These are phyloP conservation scores for Stagonosporopsis vannaccii DNA, from an alignment of 2,329 filamentous ascomycete species.

Conservation along the genomic window DNA sequence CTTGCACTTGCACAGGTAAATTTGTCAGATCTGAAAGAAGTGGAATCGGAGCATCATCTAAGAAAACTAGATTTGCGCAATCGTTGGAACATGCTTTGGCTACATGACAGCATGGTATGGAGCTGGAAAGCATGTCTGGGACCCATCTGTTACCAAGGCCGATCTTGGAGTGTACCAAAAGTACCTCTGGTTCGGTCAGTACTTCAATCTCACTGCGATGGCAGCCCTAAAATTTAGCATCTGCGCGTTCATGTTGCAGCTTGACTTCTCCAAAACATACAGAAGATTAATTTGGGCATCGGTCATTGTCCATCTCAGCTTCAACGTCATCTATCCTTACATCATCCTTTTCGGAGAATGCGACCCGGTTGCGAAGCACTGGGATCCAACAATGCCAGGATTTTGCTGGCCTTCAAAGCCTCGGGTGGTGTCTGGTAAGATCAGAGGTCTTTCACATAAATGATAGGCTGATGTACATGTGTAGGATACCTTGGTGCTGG, in stretches of 20 bases:
- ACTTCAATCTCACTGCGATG: slow-evolving; percentile 18
- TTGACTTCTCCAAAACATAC: slow-evolving; percentile 14
- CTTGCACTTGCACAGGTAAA: slow-evolving; percentile 7
- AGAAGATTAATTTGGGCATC: slow-evolving; percentile 5
- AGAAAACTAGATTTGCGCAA: neutral
- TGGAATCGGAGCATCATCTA: neutral
- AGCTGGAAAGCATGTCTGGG: slow-evolving; percentile 12
- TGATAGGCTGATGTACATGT: neutral
- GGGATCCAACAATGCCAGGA: slow-evolving; percentile 7
- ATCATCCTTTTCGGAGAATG: slow-evolving; percentile 10
- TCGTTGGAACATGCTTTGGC: slow-evolving; percentile 1
- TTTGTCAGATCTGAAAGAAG: neutral
- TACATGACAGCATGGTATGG: slow-evolving; percentile 6
- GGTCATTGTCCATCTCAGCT: slow-evolving; percentile 2
- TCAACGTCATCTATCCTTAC: slow-evolving; percentile 12
- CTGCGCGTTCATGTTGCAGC: slow-evolving; percentile 15
- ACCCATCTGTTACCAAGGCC: slow-evolving; percentile 5
- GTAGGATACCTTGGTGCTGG: slow-evolving; percentile 6
- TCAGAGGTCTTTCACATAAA: no score
- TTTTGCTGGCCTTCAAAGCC: slow-evolving; percentile 12
- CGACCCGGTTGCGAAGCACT: slow-evolving; percentile 8
- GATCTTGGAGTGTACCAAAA: neutral
- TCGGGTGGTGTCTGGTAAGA: slow-evolving; percentile 7
- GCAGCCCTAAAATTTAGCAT: slow-evolving; percentile 18
- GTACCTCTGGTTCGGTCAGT: slow-evolving; percentile 17